Base-by-base conservation (phyloP, 192 early-diverging fungal genomes). In the Backusella psychrophila region DNA sequence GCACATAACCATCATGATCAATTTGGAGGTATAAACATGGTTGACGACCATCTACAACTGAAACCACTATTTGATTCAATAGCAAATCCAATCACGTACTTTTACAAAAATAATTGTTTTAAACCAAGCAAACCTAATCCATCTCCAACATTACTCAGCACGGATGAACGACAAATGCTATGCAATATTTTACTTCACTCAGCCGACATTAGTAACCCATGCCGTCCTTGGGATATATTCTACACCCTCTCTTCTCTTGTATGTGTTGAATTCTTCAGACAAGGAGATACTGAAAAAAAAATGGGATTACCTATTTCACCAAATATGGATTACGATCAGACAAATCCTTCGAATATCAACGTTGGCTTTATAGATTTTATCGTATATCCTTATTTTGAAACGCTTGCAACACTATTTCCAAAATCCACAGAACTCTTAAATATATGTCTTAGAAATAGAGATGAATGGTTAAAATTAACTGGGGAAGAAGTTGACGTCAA, bases 171-270 rank as follows among this genome's bases (percentile, higher is more conserved):
- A 12, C 89, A 91, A 71, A 78, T 79, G 41, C 74, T 93, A 7
- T 84, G 84, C 72, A 89, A 92, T 73, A 85, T 91, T 26, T 76
- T 96, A 26, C 83, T 97, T 26, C 96, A 97, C 72, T 92, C 94
- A 0, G 94, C 95, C 66, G 95, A 97, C 68, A 94, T 97, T 29
- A 95, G 94, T 76, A 97, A 97, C 73, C 89, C 95, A 0, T 90
- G 93, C 26, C 87, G 95, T 41, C 95, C 95, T 3, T 95, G 92
- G 91, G 77, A 78, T 0, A 87, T 96, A 71, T 97, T 93, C 83
- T 94, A 96, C 77, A 88, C 85, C 56, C 97, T 95, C 94, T 95
- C 96, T 0, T 92, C 93, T 82, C 77, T 93, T 66, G 93, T 98
- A 14, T 91, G 94, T 5, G 76, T 87, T 68, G 97, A 98, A 82